phyloP scores from a whole-genome alignment of 345 rosid species.

The Gossypium anomalum region DNA sequence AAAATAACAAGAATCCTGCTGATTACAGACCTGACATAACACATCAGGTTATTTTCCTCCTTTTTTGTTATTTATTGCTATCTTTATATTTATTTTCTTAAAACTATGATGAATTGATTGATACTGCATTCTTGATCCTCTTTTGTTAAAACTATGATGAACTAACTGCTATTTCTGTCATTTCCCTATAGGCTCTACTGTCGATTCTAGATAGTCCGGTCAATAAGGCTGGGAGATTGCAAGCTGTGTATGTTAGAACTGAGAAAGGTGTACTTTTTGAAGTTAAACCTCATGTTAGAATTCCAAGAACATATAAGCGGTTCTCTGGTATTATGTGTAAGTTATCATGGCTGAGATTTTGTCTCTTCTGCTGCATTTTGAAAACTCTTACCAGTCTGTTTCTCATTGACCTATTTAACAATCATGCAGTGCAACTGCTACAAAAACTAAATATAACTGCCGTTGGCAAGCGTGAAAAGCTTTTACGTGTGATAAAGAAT shows the following conservation, averaged over 20 bases:
- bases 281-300: constrained; percentile 79
- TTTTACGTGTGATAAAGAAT: constrained; percentile 68
- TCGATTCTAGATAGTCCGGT: constrained; percentile 80
- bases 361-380: not conserved
- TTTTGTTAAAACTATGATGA: not conserved
- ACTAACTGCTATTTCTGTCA: not conserved
- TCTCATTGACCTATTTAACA: constrained; percentile 7
- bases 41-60: constrained; percentile 55
- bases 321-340: constrained; percentile 82
- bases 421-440: constrained; percentile 72
- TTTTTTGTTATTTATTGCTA: not conserved
- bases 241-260: constrained; percentile 73
- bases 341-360: constrained; percentile 19
- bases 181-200: constrained; percentile 57
- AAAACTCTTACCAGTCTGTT: not conserved
- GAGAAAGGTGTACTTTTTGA: constrained; percentile 85
- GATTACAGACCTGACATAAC: constrained; percentile 82
- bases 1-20: constrained; percentile 66
- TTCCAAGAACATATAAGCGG: constrained; percentile 83
- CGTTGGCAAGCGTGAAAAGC: constrained; percentile 73
- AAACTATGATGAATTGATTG: not conserved
- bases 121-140: not conserved
- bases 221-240: constrained; percentile 80
- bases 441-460: constrained; percentile 78
- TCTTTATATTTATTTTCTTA: not conserved